Conservation (phyloP, 2,329 filamentous ascomycete genomes). For the Colletotrichum sp. region DNA sequence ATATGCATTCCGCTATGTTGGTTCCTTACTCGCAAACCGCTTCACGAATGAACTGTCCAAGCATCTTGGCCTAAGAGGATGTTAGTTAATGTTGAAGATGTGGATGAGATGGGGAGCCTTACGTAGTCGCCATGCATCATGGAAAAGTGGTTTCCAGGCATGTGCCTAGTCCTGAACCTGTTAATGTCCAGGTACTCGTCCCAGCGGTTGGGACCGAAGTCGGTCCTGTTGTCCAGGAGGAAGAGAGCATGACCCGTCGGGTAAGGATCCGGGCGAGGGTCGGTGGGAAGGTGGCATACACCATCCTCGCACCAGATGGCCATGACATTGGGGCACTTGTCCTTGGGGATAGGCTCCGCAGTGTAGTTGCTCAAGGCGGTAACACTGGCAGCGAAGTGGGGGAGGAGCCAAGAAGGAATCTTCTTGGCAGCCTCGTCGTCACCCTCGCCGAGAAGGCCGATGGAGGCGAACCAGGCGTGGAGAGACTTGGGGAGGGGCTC, state of each 20-base stretch:
- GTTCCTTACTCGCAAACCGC: conserved; percentile 29
- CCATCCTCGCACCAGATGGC: conserved; percentile 77
- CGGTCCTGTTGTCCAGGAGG: conserved; percentile 74
- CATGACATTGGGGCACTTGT: conserved; percentile 64
- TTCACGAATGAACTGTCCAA: conserved; percentile 38
- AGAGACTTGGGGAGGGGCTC: conserved; percentile 69
- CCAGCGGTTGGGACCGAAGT: conserved; percentile 75
- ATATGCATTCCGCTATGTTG: conserved; percentile 2
- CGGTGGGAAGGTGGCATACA: conserved; percentile 69
- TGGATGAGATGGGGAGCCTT: conserved; percentile 20
- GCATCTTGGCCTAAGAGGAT: conserved; percentile 35
- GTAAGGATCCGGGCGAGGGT: conserved; percentile 68
- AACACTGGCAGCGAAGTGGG: conserved; percentile 74
- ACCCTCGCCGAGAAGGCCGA: conserved; percentile 71
- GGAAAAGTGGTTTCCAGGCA: conserved; percentile 76
- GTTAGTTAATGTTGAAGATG: conserved; percentile 19
- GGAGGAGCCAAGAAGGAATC: conserved; percentile 75
- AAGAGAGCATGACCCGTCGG: conserved; percentile 68
- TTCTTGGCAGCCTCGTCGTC: conserved; percentile 53
- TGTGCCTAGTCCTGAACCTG: conserved; percentile 68
- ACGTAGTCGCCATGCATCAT: conserved; percentile 71
- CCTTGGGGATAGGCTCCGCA: conserved; percentile 64
- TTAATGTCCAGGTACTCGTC: conserved; percentile 66
- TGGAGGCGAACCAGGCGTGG: conserved; percentile 74
- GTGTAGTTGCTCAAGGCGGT: conserved; percentile 72